phyloP scores from a whole-genome alignment of 1,284 basidiomycete genomes.

The Trichosporon ovoides region DNA sequence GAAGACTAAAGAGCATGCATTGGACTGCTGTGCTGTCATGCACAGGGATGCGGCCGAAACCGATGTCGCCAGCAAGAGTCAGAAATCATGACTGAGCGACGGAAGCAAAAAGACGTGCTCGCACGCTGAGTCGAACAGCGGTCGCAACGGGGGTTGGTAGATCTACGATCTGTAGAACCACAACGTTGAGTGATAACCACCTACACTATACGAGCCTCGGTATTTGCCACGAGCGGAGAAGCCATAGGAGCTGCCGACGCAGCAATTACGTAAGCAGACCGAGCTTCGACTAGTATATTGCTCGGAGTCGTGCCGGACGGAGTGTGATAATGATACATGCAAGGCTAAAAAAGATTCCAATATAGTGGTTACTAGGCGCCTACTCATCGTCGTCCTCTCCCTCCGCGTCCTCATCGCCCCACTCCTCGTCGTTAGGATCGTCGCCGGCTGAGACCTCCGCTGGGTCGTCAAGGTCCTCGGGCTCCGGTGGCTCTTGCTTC shows the following conservation, averaged over 20 bases:
- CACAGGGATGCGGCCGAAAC: no score
- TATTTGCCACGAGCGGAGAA: no score
- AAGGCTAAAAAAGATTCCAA: not conserved
- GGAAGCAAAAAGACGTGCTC: not conserved
- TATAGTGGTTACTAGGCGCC: not conserved
- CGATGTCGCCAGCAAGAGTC: no score
- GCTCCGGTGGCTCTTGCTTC: not conserved
- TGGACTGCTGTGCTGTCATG: no score
- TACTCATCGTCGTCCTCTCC: constrained; percentile 6
- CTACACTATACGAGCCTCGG: constrained; percentile 5
- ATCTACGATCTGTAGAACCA: not conserved
- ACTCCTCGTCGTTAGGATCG: not conserved
- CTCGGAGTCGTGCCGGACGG: no score
- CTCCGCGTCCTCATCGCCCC: not conserved
- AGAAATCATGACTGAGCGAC: no score
- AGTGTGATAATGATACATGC: not conserved
- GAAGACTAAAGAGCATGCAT: no score
- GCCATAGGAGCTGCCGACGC: no score
- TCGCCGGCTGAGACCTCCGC: not conserved
- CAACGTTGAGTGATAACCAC: constrained; percentile 5
- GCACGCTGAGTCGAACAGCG: constrained; percentile 6
- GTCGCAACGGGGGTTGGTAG: not conserved
- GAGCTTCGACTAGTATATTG: no score
- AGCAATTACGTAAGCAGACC: no score
- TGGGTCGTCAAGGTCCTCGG: not conserved